Percentiles rank a stretch among this genome's conserved stretches.
These are phyloP conservation scores for Ichthyophthirius multifiliis DNA, from an alignment of 169 alveolate genomes.

Conservation along the genomic window DNA sequence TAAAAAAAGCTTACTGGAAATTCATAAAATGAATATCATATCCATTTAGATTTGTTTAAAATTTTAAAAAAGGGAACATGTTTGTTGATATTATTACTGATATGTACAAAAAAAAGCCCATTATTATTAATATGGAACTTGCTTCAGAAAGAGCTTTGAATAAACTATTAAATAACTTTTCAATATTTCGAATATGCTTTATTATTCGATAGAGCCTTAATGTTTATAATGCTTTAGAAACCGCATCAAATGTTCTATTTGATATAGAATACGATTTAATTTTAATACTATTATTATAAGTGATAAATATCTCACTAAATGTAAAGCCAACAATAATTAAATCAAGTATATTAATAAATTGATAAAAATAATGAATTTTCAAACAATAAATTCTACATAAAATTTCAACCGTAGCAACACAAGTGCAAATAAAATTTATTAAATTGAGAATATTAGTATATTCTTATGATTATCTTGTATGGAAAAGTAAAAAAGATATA, in stretches of 20 bases:
- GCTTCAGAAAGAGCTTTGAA: constrained; percentile 19
- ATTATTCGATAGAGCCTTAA: constrained; percentile 1
- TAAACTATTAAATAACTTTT: constrained; percentile 13
- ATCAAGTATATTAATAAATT: too few relatives aligned
- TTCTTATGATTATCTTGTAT: too few relatives aligned
- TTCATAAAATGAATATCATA: constrained; percentile 29
- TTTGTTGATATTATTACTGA: constrained; percentile 8
- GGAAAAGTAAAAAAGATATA: too few relatives aligned
- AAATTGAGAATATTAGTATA: too few relatives aligned
- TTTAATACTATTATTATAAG: too few relatives aligned
- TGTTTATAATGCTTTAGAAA: neutral
- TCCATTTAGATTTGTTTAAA: constrained; percentile 4
- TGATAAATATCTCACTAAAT: too few relatives aligned
- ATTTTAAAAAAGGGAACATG: constrained; percentile 22
- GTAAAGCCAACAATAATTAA: too few relatives aligned
- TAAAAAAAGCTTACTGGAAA: constrained; percentile 23
- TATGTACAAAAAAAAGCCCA: constrained; percentile 6
- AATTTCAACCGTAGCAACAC: too few relatives aligned
- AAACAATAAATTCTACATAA: too few relatives aligned
- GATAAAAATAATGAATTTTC: too few relatives aligned
- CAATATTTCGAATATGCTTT: constrained; percentile 14
- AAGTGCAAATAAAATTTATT: too few relatives aligned
- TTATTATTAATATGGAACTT: constrained; percentile 3
- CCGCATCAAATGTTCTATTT: neutral
- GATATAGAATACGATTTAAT: neutral